Evolutionary conservation across 2,329 filamentous ascomycete genomes (phyloP).

Genomic region (Colletotrichum sp.): DNA sequence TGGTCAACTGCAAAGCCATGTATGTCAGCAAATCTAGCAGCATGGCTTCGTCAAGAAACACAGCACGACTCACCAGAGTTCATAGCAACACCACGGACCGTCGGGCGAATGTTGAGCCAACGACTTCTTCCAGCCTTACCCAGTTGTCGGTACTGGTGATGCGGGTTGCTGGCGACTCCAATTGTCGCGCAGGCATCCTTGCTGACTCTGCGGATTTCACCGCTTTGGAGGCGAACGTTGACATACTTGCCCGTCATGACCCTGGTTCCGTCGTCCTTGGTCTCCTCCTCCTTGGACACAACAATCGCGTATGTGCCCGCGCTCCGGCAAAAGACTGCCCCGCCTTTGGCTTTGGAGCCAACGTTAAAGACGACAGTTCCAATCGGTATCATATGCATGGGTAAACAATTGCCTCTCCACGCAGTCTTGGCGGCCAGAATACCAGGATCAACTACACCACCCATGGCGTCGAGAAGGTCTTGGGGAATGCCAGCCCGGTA

Average conservation of each 20-base stretch:
- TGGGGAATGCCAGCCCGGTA: slow-evolving; percentile 89
- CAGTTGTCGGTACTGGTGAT: slow-evolving; percentile 87
- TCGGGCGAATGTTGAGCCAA: slow-evolving; percentile 93
- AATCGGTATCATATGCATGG: slow-evolving; percentile 92
- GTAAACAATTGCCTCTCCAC: slow-evolving; percentile 92
- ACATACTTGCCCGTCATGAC: slow-evolving; percentile 78
- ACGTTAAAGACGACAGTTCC: slow-evolving; percentile 94
- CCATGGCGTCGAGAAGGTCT: slow-evolving; percentile 89
- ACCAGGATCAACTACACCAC: slow-evolving; percentile 90
- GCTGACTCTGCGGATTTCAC: slow-evolving; percentile 87
- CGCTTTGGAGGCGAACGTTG: slow-evolving; percentile 86
- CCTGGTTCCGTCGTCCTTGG: slow-evolving; percentile 61
- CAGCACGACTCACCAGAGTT: slow-evolving; percentile 75
- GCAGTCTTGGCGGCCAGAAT: slow-evolving; percentile 94
- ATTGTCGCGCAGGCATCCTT: slow-evolving; percentile 95
- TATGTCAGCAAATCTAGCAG: background rate
- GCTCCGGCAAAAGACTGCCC: slow-evolving; percentile 91
- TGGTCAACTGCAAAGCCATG: slow-evolving; percentile 70
- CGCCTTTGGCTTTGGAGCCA: slow-evolving; percentile 73
- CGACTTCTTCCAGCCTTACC: slow-evolving; percentile 94
- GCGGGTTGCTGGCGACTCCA: slow-evolving; percentile 90
- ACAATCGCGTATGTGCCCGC: slow-evolving; percentile 92
- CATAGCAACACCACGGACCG: slow-evolving; percentile 97
- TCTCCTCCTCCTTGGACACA: slow-evolving; percentile 85
- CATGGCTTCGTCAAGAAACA: no score